phyloP scores from a whole-genome alignment of 441 rosid genomes.

The Arabidopsis hybrid region DNA sequence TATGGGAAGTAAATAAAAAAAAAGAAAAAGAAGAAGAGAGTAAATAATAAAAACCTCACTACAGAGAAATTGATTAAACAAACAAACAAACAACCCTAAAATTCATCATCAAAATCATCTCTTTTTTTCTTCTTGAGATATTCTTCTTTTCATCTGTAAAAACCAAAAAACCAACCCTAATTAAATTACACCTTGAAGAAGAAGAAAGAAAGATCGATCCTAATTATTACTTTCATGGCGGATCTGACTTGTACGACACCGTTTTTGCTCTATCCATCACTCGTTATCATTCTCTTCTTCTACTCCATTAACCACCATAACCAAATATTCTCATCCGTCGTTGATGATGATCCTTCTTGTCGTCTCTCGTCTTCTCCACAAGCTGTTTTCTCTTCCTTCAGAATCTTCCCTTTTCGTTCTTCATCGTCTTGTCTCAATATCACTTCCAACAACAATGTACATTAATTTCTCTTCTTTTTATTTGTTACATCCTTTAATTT shows the following conservation, averaged over 20 bases:
- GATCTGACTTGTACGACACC: slow-evolving; percentile 49
- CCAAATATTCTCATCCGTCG: slow-evolving; percentile 35
- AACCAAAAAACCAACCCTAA: slow-evolving; percentile 15
- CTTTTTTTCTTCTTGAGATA: slow-evolving; percentile 11
- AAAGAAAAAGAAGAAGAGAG: neutral
- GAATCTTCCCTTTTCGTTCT: slow-evolving; percentile 24
- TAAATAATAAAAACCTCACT: slow-evolving; percentile 3
- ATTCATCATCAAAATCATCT: slow-evolving; percentile 20
- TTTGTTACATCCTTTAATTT: neutral
- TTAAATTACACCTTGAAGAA: neutral
- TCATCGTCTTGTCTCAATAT: slow-evolving; percentile 15
- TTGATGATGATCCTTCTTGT: slow-evolving; percentile 34
- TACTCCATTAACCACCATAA: slow-evolving; percentile 50
- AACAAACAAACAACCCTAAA: slow-evolving; percentile 34
- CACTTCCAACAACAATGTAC: slow-evolving; percentile 35
- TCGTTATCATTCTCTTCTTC: slow-evolving; percentile 58
- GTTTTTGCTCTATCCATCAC: slow-evolving; percentile 52
- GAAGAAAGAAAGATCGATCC: neutral
- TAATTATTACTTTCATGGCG: slow-evolving; percentile 30
- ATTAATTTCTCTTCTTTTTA: neutral
- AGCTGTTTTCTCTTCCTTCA: slow-evolving; percentile 27
- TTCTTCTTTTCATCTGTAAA: slow-evolving; percentile 21
- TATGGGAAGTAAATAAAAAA: neutral
- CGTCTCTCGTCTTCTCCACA: slow-evolving; percentile 21
- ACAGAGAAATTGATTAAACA: neutral